Percentiles rank a stretch among this genome's conserved stretches.
These are phyloP conservation scores for Irpex sp. DNA, from an alignment of 1,284 basidiomycete genomes.

Conservation along the genomic window DNA sequence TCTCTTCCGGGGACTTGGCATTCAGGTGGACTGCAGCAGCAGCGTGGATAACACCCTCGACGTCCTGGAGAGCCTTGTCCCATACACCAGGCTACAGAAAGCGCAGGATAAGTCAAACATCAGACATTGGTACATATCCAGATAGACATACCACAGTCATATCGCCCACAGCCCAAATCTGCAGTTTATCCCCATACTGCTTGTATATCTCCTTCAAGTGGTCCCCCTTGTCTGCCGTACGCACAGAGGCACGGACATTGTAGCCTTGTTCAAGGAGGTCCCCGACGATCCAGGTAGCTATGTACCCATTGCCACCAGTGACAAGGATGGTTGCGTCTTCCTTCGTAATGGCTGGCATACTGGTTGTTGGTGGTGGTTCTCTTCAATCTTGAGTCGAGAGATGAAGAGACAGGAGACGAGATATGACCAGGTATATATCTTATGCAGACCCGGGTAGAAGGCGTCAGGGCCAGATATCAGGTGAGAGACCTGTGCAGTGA, in stretches of 20 bases:
- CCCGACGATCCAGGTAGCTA: conserved; percentile 38
- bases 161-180: conserved; percentile 51
- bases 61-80: conserved; percentile 38
- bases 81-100: conserved; percentile 29
- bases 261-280: conserved; percentile 38
- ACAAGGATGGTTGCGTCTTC: conserved; percentile 24
- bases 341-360: neutral
- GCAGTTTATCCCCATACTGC: conserved; percentile 41
- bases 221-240: conserved; percentile 45
- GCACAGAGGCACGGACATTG: conserved; percentile 54
- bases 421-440: neutral
- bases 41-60: conserved; percentile 42
- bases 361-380: neutral
- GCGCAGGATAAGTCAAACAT: neutral
- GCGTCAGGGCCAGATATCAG: neutral
- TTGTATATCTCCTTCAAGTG: conserved; percentile 47
- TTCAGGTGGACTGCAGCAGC: conserved; percentile 41
- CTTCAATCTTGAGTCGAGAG: neutral
- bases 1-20: conserved; percentile 31
- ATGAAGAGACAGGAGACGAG: neutral
- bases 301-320: conserved; percentile 40
- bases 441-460: neutral
- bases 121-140: neutral
- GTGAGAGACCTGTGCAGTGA: neutral
- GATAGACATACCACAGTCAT: conserved; percentile 41